Percentiles rank a stretch among this genome's conserved stretches.
These are phyloP conservation scores for Phytopythium ostracodes DNA, from an alignment of 352 stramenopile genomes.

Conservation along the genomic window DNA sequence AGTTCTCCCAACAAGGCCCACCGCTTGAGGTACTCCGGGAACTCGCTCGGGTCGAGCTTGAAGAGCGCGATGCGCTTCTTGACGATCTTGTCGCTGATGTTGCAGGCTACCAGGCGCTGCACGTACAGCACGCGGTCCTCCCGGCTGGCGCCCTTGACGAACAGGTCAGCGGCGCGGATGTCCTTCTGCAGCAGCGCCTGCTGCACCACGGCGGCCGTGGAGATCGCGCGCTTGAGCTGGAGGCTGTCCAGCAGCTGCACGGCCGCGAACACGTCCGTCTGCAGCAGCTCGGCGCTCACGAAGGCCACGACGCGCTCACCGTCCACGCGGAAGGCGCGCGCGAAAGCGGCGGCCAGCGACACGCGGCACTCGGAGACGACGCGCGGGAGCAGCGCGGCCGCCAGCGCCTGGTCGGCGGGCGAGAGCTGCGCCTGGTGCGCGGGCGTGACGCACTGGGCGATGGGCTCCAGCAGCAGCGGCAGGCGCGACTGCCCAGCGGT, in stretches of 20 bases:
- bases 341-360: conserved; percentile 38
- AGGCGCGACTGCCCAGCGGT: conserved; percentile 1
- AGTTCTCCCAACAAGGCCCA: conserved; percentile 8
- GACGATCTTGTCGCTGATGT: conserved; percentile 59
- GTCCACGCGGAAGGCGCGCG: conserved; percentile 34
- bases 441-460: conserved; percentile 18
- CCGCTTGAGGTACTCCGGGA: conserved; percentile 55
- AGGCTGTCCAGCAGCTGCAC: conserved; percentile 46
- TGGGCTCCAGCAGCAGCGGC: conserved; percentile 9
- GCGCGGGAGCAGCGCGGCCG: conserved; percentile 35
- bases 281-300: conserved; percentile 21
- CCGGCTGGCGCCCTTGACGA: conserved; percentile 28
- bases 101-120: conserved; percentile 40
- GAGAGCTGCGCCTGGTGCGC: conserved; percentile 19
- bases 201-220: conserved; percentile 29
- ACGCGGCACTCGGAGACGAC: conserved; percentile 25
- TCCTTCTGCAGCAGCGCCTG: conserved; percentile 49
- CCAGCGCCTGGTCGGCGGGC: conserved; percentile 27
- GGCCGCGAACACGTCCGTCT: conserved; percentile 23
- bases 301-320: conserved; percentile 21
- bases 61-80: conserved; percentile 66
- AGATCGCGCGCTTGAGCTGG: conserved; percentile 37
- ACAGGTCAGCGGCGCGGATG: conserved; percentile 49
- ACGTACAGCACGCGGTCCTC: conserved; percentile 43
- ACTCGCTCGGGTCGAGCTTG: conserved; percentile 41